Base-by-base conservation (phyloP, 352 stramenopile species). In the Ophiocytium majus region DNA sequence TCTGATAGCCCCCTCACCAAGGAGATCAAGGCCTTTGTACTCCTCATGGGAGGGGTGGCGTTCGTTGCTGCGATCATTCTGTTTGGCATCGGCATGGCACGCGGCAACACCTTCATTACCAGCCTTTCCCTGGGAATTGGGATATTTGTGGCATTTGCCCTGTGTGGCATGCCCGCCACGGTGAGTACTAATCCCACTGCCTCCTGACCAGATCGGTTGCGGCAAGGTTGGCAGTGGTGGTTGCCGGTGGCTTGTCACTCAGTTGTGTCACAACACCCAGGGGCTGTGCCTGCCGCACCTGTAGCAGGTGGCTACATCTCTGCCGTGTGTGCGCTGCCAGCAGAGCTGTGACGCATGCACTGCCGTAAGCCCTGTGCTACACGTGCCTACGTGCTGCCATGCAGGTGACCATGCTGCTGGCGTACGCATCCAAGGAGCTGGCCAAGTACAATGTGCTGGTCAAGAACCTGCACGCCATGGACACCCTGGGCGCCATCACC, bases 391-490 rank as follows among this genome's bases (percentile, higher is more conserved):
- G 43, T 57, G 43, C 43, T n/a, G n/a, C n/a, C n/a, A n/a, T n/a
- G n/a, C n/a, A 81, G 75, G 32, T 98, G 23, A 97, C 95, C 0
- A 93, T 97, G 66, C 96, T 93, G 63, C 88, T 98, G 31, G 96
- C 93, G 88, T 89, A 98, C 19, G 94, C 94, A 35, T 94, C 94
- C 79, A 92, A 92, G 76, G 94, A 95, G 85, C 96, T 97, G 91
- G 92, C 93, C 64, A 95, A 96, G 89, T 94, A 95, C 88, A 96
- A 96, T 75, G 94, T 98, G 80, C 89, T 98, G 17, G 95, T 98
- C n/a, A 98, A 98, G 91, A 97, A 97, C 83, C 90, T 98, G 37
- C 92, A 98, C 85, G 93, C 92, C 66, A 93, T 98, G 28, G 94
- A 98, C 89, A 98, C 94, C 10, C 89, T 98, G 10, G 95, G 95